Conservation (phyloP, 2,329 filamentous ascomycete genomes). For the Tolypocladium pustulatum region DNA sequence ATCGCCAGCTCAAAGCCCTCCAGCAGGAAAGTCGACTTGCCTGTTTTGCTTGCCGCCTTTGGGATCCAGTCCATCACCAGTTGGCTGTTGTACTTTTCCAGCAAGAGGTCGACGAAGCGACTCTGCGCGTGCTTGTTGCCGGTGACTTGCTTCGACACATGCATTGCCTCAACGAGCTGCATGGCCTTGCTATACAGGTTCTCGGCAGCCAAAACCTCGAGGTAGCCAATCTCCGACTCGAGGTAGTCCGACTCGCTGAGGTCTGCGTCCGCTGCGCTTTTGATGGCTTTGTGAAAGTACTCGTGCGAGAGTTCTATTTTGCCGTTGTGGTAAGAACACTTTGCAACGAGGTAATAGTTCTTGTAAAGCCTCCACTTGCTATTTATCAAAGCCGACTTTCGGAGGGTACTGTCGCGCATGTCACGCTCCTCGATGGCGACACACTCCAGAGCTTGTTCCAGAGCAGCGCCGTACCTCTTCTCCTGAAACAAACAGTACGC, state of each 20-base stretch:
- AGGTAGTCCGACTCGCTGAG: slow-evolving; percentile 21
- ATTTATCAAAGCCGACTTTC: slow-evolving; percentile 12
- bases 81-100: slow-evolving; percentile 21
- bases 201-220: slow-evolving; percentile 24
- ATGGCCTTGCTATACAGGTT: slow-evolving; percentile 25
- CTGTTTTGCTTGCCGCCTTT: slow-evolving; percentile 25
- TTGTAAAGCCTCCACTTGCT: slow-evolving; percentile 30
- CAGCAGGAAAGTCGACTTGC: slow-evolving; percentile 18
- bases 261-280: slow-evolving; percentile 12
- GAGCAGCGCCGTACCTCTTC: slow-evolving; percentile 22
- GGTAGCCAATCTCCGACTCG: slow-evolving; percentile 25
- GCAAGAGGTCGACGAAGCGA: slow-evolving; percentile 23
- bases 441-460: slow-evolving; percentile 25
- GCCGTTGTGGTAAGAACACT: slow-evolving; percentile 22
- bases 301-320: slow-evolving; percentile 20
- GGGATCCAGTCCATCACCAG: slow-evolving; percentile 29
- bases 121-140: slow-evolving; percentile 13
- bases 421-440: slow-evolving; percentile 22
- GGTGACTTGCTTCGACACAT: slow-evolving; percentile 13
- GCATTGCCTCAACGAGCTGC: slow-evolving; percentile 22
- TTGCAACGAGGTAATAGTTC: slow-evolving; percentile 26
- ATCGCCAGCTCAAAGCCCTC: slow-evolving; percentile 20
- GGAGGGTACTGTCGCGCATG: slow-evolving; percentile 14
- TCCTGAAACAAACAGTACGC: slow-evolving; percentile 27
- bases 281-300: slow-evolving; percentile 26